Evolutionary conservation across 1,284 basidiomycete species (phyloP).

Genomic region (Anthracocystis panici-leucophaei): DNA sequence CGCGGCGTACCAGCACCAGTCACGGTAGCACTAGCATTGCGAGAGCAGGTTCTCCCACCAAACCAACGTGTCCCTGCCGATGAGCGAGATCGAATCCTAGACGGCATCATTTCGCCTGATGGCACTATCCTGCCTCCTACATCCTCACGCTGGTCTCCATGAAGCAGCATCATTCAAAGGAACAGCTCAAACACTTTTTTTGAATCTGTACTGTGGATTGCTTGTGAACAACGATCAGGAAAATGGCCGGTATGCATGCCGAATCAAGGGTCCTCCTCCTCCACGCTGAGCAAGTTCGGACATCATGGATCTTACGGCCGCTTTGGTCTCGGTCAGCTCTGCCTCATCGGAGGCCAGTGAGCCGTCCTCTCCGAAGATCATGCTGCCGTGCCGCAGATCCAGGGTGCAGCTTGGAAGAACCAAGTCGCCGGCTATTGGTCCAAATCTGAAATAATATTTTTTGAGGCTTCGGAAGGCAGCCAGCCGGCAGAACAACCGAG

Average conservation of each 20-base stretch:
- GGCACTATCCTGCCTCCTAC: constrained; percentile 31
- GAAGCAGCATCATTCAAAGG: not conserved
- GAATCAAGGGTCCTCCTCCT: not conserved
- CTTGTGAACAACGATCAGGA: not conserved
- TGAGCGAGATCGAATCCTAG: constrained; percentile 65
- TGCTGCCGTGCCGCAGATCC: not conserved
- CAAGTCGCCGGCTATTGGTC: constrained; percentile 11
- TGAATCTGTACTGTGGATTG: no score
- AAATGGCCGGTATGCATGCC: not conserved
- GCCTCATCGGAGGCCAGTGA: not conserved
- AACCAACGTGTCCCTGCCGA: constrained; percentile 63
- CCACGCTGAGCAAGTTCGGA: constrained; percentile 2
- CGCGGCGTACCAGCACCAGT: constrained; percentile 35
- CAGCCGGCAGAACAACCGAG: constrained; percentile 32
- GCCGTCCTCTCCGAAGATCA: not conserved
- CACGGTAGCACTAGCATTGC: constrained; percentile 66
- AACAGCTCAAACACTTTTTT: no score
- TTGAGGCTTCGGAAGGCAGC: constrained; percentile 23
- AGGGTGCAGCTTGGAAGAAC: not conserved
- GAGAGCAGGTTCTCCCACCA: constrained; percentile 62
- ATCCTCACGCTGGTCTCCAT: constrained; percentile 34
- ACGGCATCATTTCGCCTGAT: constrained; percentile 65
- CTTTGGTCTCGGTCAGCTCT: not conserved
- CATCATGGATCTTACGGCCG: constrained; percentile 1
- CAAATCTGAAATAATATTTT: constrained; percentile 5